Percentiles rank a stretch among this genome's conserved stretches.
These are phyloP conservation scores for Helianthus annuus DNA, from an alignment of 129 eudicot genomes.

Conservation along the genomic window DNA sequence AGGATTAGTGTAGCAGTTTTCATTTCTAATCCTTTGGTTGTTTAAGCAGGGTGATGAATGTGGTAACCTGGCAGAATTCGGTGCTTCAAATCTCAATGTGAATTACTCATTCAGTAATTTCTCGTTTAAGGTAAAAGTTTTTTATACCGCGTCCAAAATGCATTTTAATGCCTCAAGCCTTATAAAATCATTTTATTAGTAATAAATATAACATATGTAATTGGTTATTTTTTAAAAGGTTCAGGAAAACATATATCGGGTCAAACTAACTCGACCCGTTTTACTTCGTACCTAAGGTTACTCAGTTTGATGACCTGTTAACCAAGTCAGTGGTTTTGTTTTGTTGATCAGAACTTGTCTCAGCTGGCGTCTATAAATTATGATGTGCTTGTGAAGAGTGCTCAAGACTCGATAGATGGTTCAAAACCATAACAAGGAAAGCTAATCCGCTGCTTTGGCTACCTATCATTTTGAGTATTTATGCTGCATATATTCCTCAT, in stretches of 20 bases:
- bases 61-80: slow-evolving; percentile 78
- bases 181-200: neutral
- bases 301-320: too few species aligned
- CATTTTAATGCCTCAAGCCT: neutral
- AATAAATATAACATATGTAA: neutral
- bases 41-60: slow-evolving; percentile 84
- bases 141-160: neutral
- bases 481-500: slow-evolving; percentile 7
- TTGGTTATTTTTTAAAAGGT: neutral
- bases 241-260: neutral
- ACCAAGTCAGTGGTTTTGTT: neutral
- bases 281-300: neutral
- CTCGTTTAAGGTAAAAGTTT: slow-evolving; percentile 74
- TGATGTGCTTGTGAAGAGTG: slow-evolving; percentile 66
- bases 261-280: neutral
- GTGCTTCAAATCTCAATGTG: slow-evolving; percentile 52
- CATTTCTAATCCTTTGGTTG: slow-evolving; percentile 12
- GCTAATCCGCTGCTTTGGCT: slow-evolving; percentile 5
- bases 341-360: slow-evolving; percentile 71
- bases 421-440: slow-evolving; percentile 34
- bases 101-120: slow-evolving; percentile 95
- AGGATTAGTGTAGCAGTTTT: slow-evolving; percentile 4
- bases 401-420: slow-evolving; percentile 58
- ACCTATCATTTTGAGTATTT: slow-evolving; percentile 3
- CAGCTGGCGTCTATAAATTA: slow-evolving; percentile 91